Base-by-base conservation (phyloP, 2,329 filamentous ascomycete species). In the Alternaria atra region DNA sequence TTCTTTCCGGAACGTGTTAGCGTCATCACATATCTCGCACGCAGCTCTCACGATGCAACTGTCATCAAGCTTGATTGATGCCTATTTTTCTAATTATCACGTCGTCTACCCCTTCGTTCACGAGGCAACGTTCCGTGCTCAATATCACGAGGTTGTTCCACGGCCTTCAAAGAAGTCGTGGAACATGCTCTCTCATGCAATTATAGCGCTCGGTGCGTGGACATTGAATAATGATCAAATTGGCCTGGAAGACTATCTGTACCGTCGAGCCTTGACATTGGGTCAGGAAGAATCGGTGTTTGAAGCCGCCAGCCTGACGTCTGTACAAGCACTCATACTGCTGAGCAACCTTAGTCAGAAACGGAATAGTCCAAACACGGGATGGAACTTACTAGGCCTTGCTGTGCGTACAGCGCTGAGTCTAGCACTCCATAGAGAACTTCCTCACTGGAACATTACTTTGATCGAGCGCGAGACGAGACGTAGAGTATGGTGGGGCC, bases 361-460 rank as follows among this genome's bases (percentile, higher is more conserved):
- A 29, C 52, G 67, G 2, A 72, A 72, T 23, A 66, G 64, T 7
- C 68, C 68, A 30, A 72, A 72, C 10, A 71, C 68, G 3, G 70
- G 68, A 39, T 72, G 70, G 70, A 71, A 71, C 43, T 55, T 72
- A 13, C 55, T 72, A 6, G 70, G 70, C 5, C 67, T 72, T 29
- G 68, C 65, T 13, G 68, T 71, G 23, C 68, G 70, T 20, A 70
- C 69, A 23, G 70, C 68, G 4, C 55, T 71, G 4, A 72, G 68
- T 53, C 54, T 72, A 15, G 70, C 70, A n/a, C 59, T 72, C 6
- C 70, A 72, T 23, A 64, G 70, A 42, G 70, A 72, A 57, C 54
- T 72, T 7, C 70, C 70, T 6, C 70, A 72, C 56, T 72, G 70
- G 70, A 70, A 70, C 10, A 70, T 72, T 23, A 70, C 67, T 30